Percentiles rank a stretch among this genome's conserved stretches.
phyloP scores from a whole-genome alignment of 805 yeast species.

The Vanderwaltozyma yarrowii region DNA sequence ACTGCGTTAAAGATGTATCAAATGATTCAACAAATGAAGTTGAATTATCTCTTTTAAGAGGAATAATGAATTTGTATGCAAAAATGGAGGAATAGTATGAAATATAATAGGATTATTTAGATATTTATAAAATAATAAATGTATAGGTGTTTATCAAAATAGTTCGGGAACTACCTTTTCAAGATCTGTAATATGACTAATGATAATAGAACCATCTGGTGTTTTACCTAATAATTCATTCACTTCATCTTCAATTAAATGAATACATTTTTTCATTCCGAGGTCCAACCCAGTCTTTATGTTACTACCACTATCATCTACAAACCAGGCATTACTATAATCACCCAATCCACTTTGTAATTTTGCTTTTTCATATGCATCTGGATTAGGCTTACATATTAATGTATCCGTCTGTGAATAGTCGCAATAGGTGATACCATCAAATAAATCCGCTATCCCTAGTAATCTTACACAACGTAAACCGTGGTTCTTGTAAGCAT shows the following conservation, averaged over 20 bases:
- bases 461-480: constrained; percentile 64
- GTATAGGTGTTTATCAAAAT: constrained; percentile 20
- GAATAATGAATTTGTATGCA: constrained; percentile 10
- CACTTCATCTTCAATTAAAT: constrained; percentile 62
- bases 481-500: constrained; percentile 90
- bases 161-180: constrained; percentile 39
- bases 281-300: constrained; percentile 59
- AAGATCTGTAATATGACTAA: constrained; percentile 46
- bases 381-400: constrained; percentile 81
- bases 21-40: constrained; percentile 16
- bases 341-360: constrained; percentile 38
- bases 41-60: constrained; percentile 18
- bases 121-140: neutral
- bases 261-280: constrained; percentile 66
- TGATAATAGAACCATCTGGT: constrained; percentile 37
- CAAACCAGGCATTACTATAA: constrained; percentile 50
- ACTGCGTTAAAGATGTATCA: constrained; percentile 15
- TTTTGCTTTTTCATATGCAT: constrained; percentile 57
- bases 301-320: constrained; percentile 81
- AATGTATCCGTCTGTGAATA: constrained; percentile 54
- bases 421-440: constrained; percentile 90
- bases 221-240: constrained; percentile 29
- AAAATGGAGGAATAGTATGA: too few relatives aligned
- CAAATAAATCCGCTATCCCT: constrained; percentile 88
- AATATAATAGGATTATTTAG: too few relatives aligned